These are phyloP conservation scores for Mucor saturninus DNA, from an alignment of 371 early-diverging fungal genomes.

Conservation along the genomic window DNA sequence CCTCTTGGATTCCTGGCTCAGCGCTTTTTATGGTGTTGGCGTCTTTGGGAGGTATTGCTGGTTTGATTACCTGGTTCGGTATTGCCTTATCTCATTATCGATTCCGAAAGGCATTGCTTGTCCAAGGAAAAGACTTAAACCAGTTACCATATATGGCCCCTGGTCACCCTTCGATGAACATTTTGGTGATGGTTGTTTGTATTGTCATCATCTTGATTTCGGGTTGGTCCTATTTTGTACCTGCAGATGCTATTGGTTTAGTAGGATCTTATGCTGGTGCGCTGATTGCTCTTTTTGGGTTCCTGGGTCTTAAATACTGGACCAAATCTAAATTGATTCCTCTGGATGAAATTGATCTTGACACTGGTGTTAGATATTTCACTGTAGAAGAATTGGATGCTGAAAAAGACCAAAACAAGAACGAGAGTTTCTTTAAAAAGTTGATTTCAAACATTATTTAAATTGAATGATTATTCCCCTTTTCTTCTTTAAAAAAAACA, in stretches of 20 bases:
- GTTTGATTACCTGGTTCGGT: conserved; percentile 67
- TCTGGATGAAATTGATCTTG: conserved; percentile 39
- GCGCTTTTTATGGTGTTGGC: conserved; percentile 34
- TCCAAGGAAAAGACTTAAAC: conserved; percentile 65
- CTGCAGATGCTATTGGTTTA: conserved; percentile 33
- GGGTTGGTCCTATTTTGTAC: conserved; percentile 44
- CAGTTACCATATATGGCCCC: conserved; percentile 76
- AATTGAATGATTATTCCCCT: background rate
- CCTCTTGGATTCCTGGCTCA: conserved; percentile 50
- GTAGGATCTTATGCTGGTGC: conserved; percentile 35
- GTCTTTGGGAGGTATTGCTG: conserved; percentile 36
- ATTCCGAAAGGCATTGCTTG: conserved; percentile 77
- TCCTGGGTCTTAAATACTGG: conserved; percentile 30
- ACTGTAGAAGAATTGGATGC: conserved; percentile 18
- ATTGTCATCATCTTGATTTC: conserved; percentile 34
- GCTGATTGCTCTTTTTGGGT: conserved; percentile 27
- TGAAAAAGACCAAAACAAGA: conserved; percentile 16
- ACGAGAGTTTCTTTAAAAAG: conserved; percentile 10
- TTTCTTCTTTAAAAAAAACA: too few species aligned
- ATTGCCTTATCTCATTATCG: conserved; percentile 77
- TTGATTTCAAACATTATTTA: conserved; percentile 5
- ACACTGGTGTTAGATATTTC: conserved; percentile 34
- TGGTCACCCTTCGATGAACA: conserved; percentile 72
- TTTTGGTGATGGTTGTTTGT: conserved; percentile 51
- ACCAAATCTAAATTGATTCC: conserved; percentile 43